Evolutionary conservation across 1,284 basidiomycete genomes (phyloP), one percentile per base, ranked within the genome.

Genomic region (Cryptococcus deneoformans): DNA sequence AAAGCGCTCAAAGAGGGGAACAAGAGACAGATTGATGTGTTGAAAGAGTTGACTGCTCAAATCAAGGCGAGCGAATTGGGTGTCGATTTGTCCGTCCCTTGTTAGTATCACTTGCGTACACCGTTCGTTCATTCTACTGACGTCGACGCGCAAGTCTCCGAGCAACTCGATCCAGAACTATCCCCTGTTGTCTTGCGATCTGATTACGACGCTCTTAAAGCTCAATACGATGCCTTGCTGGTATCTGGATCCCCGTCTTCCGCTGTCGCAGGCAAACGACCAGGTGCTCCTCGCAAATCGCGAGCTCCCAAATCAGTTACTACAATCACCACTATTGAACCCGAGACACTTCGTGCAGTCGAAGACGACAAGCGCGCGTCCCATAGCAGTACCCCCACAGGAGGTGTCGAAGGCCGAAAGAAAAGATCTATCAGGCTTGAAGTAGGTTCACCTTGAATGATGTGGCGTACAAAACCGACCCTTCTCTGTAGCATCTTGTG

Each of bases 391-490:
- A 50, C 38, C 6, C 52, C 52, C 6, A 36, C 51, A 20, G 47
- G 29, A 9, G 52, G 39, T n/a, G 39, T 40, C 10, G 61, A 60
- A 39, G 52, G 58, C 4, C 48, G 73, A 24, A 73, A 74, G 53
- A 67, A 67, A 45, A 59, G 75, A 16, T 71, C 66, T 42, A 71
- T 77, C 58, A 74, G 70, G 59, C 68, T 77, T 10, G 75, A 73
- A 59, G 71, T 71, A 51, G 52, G 69, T 62, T n/a, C 9, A 10
- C 39, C 29, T 34, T 35, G 11, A 37, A 46, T 16, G 45, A 16
- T 14, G 20, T 35, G 5, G 6, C 2, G 24, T 20, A 14, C 14
- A 37, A 24, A 2, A 38, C 54, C 58, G 54, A 59, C 40, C 34
- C 8, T 35, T 45, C 14, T 52, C 11, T 5, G 20, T 53, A 76